These are phyloP conservation scores for Erysimum cheiranthoides DNA, from an alignment of 345 rosid genomes.

Conservation along the genomic window DNA sequence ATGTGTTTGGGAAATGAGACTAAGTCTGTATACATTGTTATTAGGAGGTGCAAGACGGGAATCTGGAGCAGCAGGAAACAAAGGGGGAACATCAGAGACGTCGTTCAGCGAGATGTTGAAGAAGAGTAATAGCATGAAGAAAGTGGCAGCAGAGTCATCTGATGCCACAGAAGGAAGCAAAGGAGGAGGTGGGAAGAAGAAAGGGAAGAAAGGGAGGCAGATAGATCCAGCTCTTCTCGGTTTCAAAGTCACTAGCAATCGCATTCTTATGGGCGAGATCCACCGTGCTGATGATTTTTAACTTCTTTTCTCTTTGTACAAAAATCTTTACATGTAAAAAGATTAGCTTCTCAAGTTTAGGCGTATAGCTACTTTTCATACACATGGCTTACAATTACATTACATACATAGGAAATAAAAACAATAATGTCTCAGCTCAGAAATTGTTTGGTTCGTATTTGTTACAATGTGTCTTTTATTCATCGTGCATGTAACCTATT, in stretches of 20 bases:
- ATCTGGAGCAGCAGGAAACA: conserved; percentile 44
- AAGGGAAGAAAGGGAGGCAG: conserved; percentile 91
- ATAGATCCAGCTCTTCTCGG: conserved; percentile 91
- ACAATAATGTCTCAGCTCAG: neutral
- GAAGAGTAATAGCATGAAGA: conserved; percentile 38
- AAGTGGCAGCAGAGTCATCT: conserved; percentile 32
- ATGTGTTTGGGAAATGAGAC: neutral
- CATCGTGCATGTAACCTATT: neutral
- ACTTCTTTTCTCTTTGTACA: conserved; percentile 16
- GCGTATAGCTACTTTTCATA: neutral
- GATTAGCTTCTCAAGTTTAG: neutral
- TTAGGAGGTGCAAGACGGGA: conserved; percentile 17
- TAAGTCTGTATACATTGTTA: neutral
- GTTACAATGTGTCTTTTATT: neutral
- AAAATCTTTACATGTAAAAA: conserved; percentile 28
- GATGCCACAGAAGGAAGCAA: conserved; percentile 47
- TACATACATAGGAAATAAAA: neutral
- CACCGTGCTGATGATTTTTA: conserved; percentile 74
- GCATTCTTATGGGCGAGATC: conserved; percentile 93
- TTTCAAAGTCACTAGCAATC: conserved; percentile 89
- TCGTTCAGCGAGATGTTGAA: conserved; percentile 78
- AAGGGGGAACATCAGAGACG: conserved; percentile 62
- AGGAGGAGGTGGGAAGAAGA: conserved; percentile 64
- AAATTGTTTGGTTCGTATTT: neutral
- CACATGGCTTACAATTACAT: neutral